These are phyloP conservation scores for Eustoma russellianum DNA, from an alignment of 257 asterid species.

Conservation along the genomic window DNA sequence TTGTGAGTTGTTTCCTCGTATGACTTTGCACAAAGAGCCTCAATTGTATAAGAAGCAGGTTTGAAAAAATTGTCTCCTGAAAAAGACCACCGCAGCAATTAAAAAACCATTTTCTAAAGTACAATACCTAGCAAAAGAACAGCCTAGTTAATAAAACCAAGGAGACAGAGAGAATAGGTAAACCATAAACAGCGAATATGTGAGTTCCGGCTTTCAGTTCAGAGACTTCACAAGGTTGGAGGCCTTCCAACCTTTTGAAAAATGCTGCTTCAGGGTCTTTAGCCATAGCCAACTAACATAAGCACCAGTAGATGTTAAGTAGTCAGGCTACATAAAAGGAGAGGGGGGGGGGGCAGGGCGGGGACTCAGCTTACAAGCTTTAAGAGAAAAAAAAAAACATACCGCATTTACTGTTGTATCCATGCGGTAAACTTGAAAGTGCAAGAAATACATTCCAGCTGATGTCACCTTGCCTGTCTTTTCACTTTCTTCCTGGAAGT, in stretches of 20 bases:
- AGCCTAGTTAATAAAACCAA: slow-evolving; percentile 12
- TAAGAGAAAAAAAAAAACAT: slow-evolving; percentile 19
- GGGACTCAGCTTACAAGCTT: too few relatives aligned
- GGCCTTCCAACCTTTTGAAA: slow-evolving; percentile 95
- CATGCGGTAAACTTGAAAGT: slow-evolving; percentile 98
- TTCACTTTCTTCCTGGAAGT: slow-evolving; percentile 92
- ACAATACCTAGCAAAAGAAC: slow-evolving; percentile 4
- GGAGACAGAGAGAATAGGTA: slow-evolving; percentile 25
- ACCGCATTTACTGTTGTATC: slow-evolving; percentile 98
- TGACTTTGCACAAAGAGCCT: slow-evolving; percentile 88
- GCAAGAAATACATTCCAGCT: slow-evolving; percentile 98
- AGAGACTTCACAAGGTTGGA: slow-evolving; percentile 99
- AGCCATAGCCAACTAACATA: slow-evolving; percentile 47
- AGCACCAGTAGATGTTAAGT: slow-evolving; percentile 1
- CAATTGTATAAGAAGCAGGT: slow-evolving; percentile 76
- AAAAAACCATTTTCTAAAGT: background rate
- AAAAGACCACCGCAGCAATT: slow-evolving; percentile 16
- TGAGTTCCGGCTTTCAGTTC: slow-evolving; percentile 97
- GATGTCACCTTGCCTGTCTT: slow-evolving; percentile 86
- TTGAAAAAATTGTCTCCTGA: slow-evolving; percentile 98
- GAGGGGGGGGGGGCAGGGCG: too few relatives aligned
- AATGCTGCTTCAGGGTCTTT: slow-evolving; percentile 99
- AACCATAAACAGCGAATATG: slow-evolving; percentile 98
- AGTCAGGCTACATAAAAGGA: background rate
- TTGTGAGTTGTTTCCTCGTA: slow-evolving; percentile 81